These are phyloP conservation scores for Metarhizium robertsii DNA, from an alignment of 2,329 filamentous ascomycete genomes.

Conservation along the genomic window DNA sequence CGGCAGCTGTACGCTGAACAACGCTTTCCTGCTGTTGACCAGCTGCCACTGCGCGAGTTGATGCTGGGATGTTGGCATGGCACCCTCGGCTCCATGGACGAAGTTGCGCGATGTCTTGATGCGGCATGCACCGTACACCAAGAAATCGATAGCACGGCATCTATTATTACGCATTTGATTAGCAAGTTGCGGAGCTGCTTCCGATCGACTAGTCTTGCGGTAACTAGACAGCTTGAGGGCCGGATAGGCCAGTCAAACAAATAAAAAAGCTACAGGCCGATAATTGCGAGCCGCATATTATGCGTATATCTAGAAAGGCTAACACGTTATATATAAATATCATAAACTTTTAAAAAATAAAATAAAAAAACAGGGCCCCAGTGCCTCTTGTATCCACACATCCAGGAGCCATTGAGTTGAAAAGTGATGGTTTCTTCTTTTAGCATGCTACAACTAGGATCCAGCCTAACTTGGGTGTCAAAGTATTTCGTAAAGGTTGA, in stretches of 20 bases:
- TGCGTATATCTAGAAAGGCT: no score
- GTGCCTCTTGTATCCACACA: no score
- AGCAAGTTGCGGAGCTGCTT: background rate
- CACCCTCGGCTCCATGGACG: slow-evolving; percentile 3
- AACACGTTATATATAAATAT: no score
- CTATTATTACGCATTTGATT: background rate
- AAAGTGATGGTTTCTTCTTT: no score
- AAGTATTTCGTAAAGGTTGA: no score
- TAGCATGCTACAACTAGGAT: no score
- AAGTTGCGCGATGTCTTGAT: slow-evolving; percentile 1
- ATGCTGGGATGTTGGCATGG: slow-evolving; percentile 7
- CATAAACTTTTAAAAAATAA: no score
- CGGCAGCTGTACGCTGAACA: background rate
- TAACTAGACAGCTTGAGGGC: background rate
- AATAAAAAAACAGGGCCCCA: no score
- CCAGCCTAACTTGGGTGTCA: no score
- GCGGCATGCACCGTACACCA: background rate
- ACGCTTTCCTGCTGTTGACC: slow-evolving; percentile 1
- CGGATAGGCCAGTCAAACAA: background rate
- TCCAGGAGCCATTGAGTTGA: no score
- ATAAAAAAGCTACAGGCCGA: no score
- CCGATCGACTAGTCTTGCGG: background rate
- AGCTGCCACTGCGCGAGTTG: slow-evolving; percentile 3
- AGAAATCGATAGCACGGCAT: slow-evolving; percentile 6
- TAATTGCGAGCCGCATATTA: no score